A percentile compares a stretch with the other conserved stretches of the same genome.
These are phyloP conservation scores for Scutellaria barbata DNA, from an alignment of 257 asterid genomes.

Conservation along the genomic window DNA sequence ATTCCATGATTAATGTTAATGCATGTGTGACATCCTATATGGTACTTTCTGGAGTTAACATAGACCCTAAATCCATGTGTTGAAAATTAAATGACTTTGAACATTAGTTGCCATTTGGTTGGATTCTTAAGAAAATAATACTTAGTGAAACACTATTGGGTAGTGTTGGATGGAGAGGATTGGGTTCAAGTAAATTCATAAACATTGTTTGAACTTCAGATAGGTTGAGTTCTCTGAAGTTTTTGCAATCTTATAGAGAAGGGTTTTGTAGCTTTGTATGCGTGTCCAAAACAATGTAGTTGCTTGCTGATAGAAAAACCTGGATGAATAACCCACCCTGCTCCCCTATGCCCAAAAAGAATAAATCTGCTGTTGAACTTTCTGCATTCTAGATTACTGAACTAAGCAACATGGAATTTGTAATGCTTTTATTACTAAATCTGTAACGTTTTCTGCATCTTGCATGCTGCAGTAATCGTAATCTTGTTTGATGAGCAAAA, in stretches of 20 bases:
- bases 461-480: not conserved
- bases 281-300: not conserved
- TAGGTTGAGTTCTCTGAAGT: constrained; percentile 1
- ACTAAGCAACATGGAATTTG: not conserved
- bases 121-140: not conserved
- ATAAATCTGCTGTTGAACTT: not conserved
- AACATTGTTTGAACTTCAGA: not conserved
- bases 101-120: not conserved
- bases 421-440: not conserved
- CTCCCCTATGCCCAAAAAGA: not conserved
- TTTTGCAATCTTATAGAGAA: constrained; percentile 6
- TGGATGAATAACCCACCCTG: too few relatives aligned
- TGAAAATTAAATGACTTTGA: not conserved
- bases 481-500: constrained; percentile 1
- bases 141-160: constrained; percentile 12
- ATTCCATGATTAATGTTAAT: constrained; percentile 25
- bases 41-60: constrained; percentile 20
- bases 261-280: not conserved
- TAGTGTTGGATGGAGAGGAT: constrained; percentile 1
- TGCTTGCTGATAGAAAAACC: not conserved
- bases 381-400: not conserved
- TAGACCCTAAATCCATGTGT: constrained; percentile 11
- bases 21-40: not conserved
- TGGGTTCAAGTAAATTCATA: not conserved
- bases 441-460: not conserved